Evolutionary conservation across 257 asterid genomes (phyloP).

Genomic region (Solanum okadae): DNA sequence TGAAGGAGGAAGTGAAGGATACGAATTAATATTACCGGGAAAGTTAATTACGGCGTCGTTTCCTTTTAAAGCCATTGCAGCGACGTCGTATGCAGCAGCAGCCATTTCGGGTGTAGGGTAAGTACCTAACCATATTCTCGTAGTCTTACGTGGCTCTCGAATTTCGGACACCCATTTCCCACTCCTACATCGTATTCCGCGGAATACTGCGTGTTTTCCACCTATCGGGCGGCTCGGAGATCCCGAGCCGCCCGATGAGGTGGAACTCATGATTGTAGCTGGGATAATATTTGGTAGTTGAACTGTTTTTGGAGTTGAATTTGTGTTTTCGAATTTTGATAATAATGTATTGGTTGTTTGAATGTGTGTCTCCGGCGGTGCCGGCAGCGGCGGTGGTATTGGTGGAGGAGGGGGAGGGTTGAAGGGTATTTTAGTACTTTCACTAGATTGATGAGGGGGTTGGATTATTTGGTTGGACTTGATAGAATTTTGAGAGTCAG

Average conservation of each 20-base stretch:
- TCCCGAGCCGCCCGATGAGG: constrained; percentile 2
- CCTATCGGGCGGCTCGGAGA: not conserved
- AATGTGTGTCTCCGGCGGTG: not conserved
- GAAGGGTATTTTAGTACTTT: not conserved
- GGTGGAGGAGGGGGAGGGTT: not conserved
- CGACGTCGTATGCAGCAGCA: constrained; percentile 38
- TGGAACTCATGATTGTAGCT: not conserved
- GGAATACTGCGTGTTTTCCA: constrained; percentile 35
- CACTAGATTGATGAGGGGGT: not conserved
- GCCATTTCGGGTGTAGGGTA: constrained; percentile 43
- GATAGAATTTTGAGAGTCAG: constrained; percentile 16
- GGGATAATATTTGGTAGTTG: not conserved
- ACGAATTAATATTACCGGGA: constrained; percentile 21
- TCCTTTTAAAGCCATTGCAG: constrained; percentile 35
- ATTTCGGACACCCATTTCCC: constrained; percentile 50
- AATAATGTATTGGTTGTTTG: not conserved
- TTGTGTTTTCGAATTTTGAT: not conserved
- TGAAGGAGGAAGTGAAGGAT: constrained; percentile 30
- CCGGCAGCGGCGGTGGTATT: not conserved
- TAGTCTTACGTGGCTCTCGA: constrained; percentile 37
- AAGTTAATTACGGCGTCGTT: constrained; percentile 26
- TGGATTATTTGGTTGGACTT: constrained; percentile 5
- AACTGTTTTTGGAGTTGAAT: not conserved
- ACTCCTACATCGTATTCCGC: constrained; percentile 47
- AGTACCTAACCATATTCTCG: constrained; percentile 42